Evolutionary conservation across 2,329 filamentous ascomycete species (phyloP), one percentile per base, ranked within the genome.

Genomic region (Phaeoacremonium minimum): DNA sequence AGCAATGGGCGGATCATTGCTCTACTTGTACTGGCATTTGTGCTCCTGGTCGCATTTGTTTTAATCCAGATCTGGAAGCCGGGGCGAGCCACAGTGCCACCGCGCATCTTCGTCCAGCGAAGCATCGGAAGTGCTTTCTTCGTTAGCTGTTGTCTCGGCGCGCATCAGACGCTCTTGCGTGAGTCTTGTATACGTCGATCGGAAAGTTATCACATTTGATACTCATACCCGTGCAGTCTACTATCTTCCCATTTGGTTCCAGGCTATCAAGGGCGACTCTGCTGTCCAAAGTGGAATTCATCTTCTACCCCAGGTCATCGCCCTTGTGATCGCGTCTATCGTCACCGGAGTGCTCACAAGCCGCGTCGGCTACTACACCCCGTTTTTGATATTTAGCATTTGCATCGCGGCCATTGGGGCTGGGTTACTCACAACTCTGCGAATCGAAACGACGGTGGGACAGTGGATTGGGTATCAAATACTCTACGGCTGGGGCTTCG

Each of bases 241-340:
- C 49, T 72, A 61, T 45, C 50, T 74, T 7, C 67, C 70, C 11
- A 58, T 73, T 38, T 75, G 68, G 66, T 73, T 71, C 48, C 67
- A 72, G 42, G 64, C 62, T n/a, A 62, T 69, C 28, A 52, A 63
- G 35, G 53, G 51, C 32, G 55, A 56, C 13, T 58, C 58, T 4
- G 61, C 67, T 8, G 57, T 64, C 5, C 46, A 61, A 37, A 60
- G 62, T 3, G 66, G 67, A 11, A 64, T 69, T 35, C 55, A 59
- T 16, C 49, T 66, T 14, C 56, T 70, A 11, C 66, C 66, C 5
- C 51, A 66, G 33, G 49, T 66, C 15, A 54, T 70, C 8, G 50
- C 56, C 33, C 52, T 62, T 35, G 60, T 69, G 14, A 36, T 67
- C n/a, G 55, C 57, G 15, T 63, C 61, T 11, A 58, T 69, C 36